Conservation (phyloP, 768 basidiomycete genomes). For the Clitopilus hobsonii region DNA sequence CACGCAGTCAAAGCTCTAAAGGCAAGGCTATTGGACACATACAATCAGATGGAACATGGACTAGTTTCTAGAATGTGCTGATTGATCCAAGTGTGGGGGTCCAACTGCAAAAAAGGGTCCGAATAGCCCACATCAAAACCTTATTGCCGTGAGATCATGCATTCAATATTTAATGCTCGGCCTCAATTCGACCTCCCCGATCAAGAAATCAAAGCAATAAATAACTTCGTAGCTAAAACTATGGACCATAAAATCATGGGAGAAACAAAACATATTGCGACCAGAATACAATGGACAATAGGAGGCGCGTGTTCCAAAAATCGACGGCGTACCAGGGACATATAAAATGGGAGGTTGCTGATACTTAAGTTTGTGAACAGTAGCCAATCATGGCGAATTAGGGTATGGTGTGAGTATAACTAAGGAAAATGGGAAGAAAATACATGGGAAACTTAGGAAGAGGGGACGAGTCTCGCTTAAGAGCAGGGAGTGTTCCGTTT, state of each 20-base stretch:
- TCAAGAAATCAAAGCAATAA: neutral
- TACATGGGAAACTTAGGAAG: neutral
- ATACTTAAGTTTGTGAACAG: too few relatives aligned
- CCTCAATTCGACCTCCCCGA: neutral
- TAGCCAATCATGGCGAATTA: neutral
- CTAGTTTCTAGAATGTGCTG: neutral
- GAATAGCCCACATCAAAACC: too few relatives aligned
- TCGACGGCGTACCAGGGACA: too few relatives aligned
- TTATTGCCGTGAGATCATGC: too few relatives aligned
- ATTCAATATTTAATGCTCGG: too few relatives aligned
- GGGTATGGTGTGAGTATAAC: slow-evolving; percentile 12
- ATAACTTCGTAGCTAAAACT: neutral
- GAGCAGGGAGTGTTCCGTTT: slow-evolving; percentile 5
- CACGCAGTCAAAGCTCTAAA: neutral
- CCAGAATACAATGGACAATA: too few relatives aligned
- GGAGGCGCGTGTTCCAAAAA: too few relatives aligned
- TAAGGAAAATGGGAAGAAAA: slow-evolving; percentile 9
- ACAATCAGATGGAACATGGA: neutral
- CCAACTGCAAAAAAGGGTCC: neutral
- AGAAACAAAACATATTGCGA: neutral
- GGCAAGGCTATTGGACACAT: neutral
- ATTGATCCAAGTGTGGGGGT: neutral
- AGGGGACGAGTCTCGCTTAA: neutral
- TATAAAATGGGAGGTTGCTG: neutral
- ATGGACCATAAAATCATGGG: neutral